Base-by-base conservation (phyloP, 495 filamentous ascomycete species). In the Oleoguttula mirabilis region DNA sequence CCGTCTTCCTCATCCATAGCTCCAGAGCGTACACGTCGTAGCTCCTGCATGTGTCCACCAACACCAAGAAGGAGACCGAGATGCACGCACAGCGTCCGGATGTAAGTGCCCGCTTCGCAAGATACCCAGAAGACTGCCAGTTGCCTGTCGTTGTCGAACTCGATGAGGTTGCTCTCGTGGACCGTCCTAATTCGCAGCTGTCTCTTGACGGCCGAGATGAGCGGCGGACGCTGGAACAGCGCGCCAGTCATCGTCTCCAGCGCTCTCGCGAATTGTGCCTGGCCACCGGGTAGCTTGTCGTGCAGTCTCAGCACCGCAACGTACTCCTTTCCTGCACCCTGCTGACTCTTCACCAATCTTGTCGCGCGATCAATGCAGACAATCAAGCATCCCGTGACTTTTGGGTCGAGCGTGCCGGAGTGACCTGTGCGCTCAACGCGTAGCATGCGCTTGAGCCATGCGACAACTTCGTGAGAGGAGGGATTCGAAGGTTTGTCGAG, bases 101-200 rank as follows among this genome's bases (percentile, higher is more conserved):
- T 95, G 58, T 98, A 98, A 23, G 90, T 96, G 56, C 90, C 90
- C 47, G 90, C 90, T 65, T 98, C 90, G 62, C 90, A 98, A 63
- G 83, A 88, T 45, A 96, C 92, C 90, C 90, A 95, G 75, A 98
- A 98, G 23, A 96, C 87, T 62, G 81, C 92, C n/a, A 98, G 74
- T 58, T 95, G 84, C 47, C 90, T 77, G 43, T 96, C 87, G 60
- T 96, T 94, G 64, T 96, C 90, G 58, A 94, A 98, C 65, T 98
- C 88, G 54, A 87, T 80, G 24, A 94, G 68, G 65, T 88, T 88
- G 70, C 81, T 87, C 66, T 95, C 83, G 63, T 95, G 79, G 55
- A 96, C 94, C 10, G 90, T 94, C 61, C 90, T 78, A 58, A 96
- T 88, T 68, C 90, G 88, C 38, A 98, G 74, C 66, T 94, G 87